phyloP scores from a whole-genome alignment of 2,329 filamentous ascomycete species.

The Colletotrichum magnum region DNA sequence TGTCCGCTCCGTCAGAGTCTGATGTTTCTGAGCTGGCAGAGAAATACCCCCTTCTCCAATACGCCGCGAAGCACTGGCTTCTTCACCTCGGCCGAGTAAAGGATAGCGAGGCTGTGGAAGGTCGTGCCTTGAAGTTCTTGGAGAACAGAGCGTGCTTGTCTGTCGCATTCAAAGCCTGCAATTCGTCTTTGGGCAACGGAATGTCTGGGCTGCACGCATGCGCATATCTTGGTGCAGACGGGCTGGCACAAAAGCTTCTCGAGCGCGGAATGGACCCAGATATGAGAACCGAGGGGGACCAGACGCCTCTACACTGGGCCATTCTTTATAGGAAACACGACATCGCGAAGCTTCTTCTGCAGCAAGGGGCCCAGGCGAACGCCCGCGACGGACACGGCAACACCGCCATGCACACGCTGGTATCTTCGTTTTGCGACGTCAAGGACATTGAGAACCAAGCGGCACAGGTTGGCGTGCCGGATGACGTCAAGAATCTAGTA shows the following conservation, averaged over 20 bases:
- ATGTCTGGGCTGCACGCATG: background rate
- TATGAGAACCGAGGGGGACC: background rate
- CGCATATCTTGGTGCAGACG: background rate
- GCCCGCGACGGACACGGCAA: background rate
- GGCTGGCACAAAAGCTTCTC: background rate
- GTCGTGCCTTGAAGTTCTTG: background rate
- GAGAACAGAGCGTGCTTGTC: background rate
- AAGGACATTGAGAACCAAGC: background rate
- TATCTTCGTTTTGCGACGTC: background rate
- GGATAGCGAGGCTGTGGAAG: background rate
- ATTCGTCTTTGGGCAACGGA: background rate
- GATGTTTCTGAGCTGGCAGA: background rate
- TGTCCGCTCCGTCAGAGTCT: background rate
- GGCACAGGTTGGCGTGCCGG: background rate
- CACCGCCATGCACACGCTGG: background rate
- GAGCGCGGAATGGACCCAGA: background rate
- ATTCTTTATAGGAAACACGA: background rate
- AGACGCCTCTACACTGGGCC: background rate
- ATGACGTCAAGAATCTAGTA: background rate
- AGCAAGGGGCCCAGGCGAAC: background rate
- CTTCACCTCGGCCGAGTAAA: background rate
- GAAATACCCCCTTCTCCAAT: background rate
- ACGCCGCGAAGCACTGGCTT: background rate
- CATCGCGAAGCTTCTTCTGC: background rate
- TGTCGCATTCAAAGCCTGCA: background rate